These are phyloP conservation scores for Nannochloris sp. DNA, from an alignment of 139 green algal genomes.

Conservation along the genomic window DNA sequence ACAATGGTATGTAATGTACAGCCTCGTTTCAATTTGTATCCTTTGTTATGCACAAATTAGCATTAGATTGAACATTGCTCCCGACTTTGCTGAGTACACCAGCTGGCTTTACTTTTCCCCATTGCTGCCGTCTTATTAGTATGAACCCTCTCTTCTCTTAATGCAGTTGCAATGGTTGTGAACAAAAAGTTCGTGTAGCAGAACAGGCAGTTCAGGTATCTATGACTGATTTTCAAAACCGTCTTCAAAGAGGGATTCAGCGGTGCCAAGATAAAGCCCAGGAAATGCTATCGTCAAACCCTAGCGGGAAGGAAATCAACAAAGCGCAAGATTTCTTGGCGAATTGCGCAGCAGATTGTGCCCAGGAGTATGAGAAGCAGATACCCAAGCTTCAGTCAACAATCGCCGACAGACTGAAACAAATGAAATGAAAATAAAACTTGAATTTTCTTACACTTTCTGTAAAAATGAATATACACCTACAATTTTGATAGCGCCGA, in stretches of 20 bases:
- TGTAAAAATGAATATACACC: background rate
- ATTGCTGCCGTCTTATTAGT: background rate
- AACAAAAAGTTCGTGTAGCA: conserved; percentile 14
- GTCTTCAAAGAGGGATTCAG: conserved; percentile 29
- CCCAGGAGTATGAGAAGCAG: conserved; percentile 30
- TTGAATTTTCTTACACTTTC: too few relatives aligned
- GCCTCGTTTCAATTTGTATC: background rate
- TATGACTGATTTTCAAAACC: conserved; percentile 28
- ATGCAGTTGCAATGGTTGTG: conserved; percentile 9
- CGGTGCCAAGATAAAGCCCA: conserved; percentile 30
- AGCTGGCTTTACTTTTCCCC: background rate
- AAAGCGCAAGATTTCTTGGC: conserved; percentile 30
- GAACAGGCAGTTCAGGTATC: conserved; percentile 9
- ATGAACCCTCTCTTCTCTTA: background rate
- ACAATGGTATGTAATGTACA: conserved; percentile 12
- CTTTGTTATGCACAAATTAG: background rate
- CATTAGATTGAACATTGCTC: too few relatives aligned
- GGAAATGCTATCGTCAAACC: conserved; percentile 20
- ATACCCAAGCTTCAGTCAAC: conserved; percentile 21
- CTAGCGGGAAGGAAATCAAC: conserved; percentile 26
- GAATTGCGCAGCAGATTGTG: conserved; percentile 36
- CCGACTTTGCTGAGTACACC: too few relatives aligned
- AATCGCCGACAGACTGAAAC: conserved; percentile 8
- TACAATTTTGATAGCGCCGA: background rate
- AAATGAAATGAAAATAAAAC: too few relatives aligned